Evolutionary conservation across 345 rosid genomes (phyloP).

Genomic region (Durio zibethinus): DNA sequence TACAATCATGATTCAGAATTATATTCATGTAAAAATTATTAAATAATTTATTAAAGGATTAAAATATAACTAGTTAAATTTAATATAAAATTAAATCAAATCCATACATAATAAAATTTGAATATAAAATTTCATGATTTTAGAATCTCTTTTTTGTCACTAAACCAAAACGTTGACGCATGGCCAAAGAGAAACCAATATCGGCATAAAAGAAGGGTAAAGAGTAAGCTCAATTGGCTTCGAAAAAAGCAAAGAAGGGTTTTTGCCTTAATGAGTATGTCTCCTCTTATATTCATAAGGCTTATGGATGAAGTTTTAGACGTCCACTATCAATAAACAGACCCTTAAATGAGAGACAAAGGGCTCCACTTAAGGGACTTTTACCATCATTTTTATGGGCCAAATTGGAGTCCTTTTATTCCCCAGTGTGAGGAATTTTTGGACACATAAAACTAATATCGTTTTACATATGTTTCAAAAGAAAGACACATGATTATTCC

Average conservation of each 20-base stretch:
- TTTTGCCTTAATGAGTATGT: conserved; percentile 35
- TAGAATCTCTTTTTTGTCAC: too few species aligned
- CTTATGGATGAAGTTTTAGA: conserved; percentile 23
- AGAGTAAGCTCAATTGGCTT: conserved; percentile 13
- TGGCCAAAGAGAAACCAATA: background rate
- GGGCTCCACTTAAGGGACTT: conserved; percentile 22
- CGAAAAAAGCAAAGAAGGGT: conserved; percentile 18
- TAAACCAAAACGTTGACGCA: too few species aligned
- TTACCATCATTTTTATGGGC: conserved; percentile 16
- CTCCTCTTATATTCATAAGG: conserved; percentile 28
- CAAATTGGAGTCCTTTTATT: conserved; percentile 3
- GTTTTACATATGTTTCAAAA: conserved; percentile 18
- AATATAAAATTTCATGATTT: too few species aligned
- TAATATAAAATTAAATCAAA: too few species aligned
- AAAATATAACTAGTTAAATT: too few species aligned
- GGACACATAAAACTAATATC: background rate
- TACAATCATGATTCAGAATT: too few species aligned
- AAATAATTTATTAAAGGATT: too few species aligned
- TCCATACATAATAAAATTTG: too few species aligned
- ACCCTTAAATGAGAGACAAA: background rate
- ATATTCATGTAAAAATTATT: too few species aligned
- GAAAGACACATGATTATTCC: conserved; percentile 13
- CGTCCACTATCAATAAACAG: background rate
- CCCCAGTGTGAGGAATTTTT: conserved; percentile 17
- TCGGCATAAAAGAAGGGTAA: conserved; percentile 13